phyloP scores from a whole-genome alignment of 768 basidiomycete genomes.

The Phanerodontia chrysosporium region DNA sequence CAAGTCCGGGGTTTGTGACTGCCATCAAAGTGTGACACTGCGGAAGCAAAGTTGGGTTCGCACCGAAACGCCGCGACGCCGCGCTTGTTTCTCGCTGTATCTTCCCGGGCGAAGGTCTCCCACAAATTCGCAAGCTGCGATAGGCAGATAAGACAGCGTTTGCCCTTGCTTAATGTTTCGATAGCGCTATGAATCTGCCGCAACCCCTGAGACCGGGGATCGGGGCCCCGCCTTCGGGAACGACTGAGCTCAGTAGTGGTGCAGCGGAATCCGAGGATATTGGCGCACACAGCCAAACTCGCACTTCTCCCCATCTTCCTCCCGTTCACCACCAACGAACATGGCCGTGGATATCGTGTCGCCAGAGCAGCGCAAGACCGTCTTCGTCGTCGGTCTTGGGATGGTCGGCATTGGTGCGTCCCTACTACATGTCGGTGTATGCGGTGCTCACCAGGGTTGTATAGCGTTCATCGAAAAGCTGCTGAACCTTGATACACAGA shows the following conservation, averaged over 20 bases:
- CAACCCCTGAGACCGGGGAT: neutral
- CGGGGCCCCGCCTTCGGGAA: neutral
- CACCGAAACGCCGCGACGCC: neutral
- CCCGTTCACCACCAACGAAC: neutral
- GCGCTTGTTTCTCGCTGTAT: neutral
- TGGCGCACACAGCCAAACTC: neutral
- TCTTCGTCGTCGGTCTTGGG: constrained; percentile 48
- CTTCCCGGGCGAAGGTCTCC: neutral
- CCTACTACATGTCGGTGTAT: neutral
- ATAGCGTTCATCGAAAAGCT: constrained; percentile 69
- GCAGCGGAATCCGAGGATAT: no score
- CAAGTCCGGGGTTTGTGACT: neutral
- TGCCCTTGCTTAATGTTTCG: neutral
- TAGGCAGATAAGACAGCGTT: neutral
- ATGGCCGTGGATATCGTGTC: constrained; percentile 10
- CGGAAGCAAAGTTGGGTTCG: neutral
- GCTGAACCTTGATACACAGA: constrained; percentile 47
- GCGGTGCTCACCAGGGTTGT: neutral
- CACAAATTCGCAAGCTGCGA: neutral
- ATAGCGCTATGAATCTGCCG: neutral
- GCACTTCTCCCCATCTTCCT: neutral
- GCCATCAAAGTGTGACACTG: neutral
- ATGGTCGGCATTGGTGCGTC: constrained; percentile 57
- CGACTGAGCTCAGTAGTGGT: no score
- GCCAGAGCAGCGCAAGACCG: constrained; percentile 22